Conservation (phyloP, 2,329 filamentous ascomycete genomes). For the Cordyceps tenuipes region DNA sequence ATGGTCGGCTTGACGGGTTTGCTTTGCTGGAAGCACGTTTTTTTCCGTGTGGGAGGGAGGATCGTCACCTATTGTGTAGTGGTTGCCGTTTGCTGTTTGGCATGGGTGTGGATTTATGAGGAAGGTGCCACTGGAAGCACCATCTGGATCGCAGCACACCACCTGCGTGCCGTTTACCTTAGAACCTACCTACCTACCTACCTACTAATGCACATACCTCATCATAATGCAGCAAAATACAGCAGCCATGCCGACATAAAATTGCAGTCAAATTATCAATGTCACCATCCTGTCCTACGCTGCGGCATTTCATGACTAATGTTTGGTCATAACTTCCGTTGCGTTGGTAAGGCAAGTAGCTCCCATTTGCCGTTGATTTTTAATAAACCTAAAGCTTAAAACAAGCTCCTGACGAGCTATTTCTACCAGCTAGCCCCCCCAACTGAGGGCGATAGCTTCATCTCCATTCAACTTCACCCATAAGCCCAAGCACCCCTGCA, state of each 20-base stretch:
- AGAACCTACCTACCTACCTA: too few relatives aligned
- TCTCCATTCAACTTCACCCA: not conserved
- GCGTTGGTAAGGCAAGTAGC: not conserved
- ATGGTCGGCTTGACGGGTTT: not conserved
- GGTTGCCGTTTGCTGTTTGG: not conserved
- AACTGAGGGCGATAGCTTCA: not conserved
- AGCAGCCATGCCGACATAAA: not conserved
- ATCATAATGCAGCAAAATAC: not conserved
- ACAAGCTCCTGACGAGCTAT: not conserved
- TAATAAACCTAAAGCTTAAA: not conserved
- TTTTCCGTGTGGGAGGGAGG: not conserved
- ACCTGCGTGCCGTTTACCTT: too few relatives aligned
- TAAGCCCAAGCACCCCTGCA: too few relatives aligned
- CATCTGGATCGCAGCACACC: not conserved
- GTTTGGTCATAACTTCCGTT: not conserved
- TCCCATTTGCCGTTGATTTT: not conserved
- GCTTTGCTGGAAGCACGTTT: not conserved
- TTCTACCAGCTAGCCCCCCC: not conserved
- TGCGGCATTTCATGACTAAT: not conserved
- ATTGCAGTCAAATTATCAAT: not conserved
- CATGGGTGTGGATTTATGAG: not conserved
- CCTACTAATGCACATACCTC: too few relatives aligned
- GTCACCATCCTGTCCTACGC: not conserved
- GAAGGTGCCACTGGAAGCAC: not conserved
- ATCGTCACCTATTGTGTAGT: too few relatives aligned